These are phyloP conservation scores for Pseudopithomyces chartarum DNA, from an alignment of 2,329 filamentous ascomycete genomes.

Conservation along the genomic window DNA sequence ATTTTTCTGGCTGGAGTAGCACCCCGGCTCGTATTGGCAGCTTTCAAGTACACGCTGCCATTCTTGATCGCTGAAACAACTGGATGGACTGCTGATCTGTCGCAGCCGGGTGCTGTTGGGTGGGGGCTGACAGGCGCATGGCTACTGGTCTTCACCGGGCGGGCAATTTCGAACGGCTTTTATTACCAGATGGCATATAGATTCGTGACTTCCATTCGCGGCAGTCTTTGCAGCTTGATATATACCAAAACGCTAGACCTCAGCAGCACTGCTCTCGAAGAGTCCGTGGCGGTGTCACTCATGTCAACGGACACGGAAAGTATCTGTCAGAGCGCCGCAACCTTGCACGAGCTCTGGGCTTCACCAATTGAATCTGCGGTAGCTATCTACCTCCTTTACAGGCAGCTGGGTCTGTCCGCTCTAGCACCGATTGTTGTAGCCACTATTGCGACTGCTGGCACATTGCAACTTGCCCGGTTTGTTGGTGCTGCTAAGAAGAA, in stretches of 20 bases:
- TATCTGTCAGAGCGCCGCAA: neutral
- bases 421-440: slow-evolving; percentile 26
- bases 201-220: slow-evolving; percentile 5
- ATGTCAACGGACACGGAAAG: slow-evolving; percentile 13
- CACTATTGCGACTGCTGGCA: slow-evolving; percentile 19
- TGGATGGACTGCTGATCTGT: neutral
- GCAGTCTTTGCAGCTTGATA: slow-evolving; percentile 6
- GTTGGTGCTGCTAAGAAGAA: slow-evolving; percentile 27
- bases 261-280: neutral
- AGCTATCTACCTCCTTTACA: slow-evolving; percentile 23
- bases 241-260: slow-evolving; percentile 9
- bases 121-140: slow-evolving; percentile 10
- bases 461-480: slow-evolving; percentile 23
- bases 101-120: neutral
- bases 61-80: slow-evolving; percentile 10
- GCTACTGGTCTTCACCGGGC: slow-evolving; percentile 6
- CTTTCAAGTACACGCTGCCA: slow-evolving; percentile 9
- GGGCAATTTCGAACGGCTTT: slow-evolving; percentile 8
- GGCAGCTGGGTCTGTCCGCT: slow-evolving; percentile 26
- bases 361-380: slow-evolving; percentile 15
- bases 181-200: slow-evolving; percentile 15
- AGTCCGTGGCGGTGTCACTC: neutral
- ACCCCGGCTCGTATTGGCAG: slow-evolving; percentile 3
- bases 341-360: slow-evolving; percentile 29
- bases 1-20: neutral